A percentile compares a stretch with the other conserved stretches of the same genome.
Evolutionary conservation across 495 filamentous ascomycete species (phyloP).

Genomic region (Acidiella bohemica): DNA sequence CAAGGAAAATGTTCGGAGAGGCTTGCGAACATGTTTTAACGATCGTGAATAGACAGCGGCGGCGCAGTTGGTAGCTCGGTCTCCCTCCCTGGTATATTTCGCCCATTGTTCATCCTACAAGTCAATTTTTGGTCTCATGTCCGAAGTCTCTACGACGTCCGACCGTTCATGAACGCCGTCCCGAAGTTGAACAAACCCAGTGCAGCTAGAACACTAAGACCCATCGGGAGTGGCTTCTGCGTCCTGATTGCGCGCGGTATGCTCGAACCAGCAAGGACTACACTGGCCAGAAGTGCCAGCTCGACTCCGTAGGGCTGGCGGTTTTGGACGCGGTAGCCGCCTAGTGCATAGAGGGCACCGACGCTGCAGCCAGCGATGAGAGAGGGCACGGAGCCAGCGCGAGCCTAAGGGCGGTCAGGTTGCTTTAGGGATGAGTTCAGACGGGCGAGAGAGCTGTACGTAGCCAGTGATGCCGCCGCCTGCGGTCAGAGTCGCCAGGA

Average conservation of each 20-base stretch:
- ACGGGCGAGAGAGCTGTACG: too few relatives aligned
- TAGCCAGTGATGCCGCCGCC: conserved; percentile 79
- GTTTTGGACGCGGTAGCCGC: conserved; percentile 53
- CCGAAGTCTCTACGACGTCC: too few relatives aligned
- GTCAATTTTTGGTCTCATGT: too few relatives aligned
- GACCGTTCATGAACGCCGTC: too few relatives aligned
- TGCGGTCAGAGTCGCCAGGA: conserved; percentile 71
- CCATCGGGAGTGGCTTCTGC: conserved; percentile 60
- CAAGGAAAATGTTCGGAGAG: too few relatives aligned
- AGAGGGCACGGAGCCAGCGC: conserved; percentile 74
- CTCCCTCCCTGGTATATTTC: too few relatives aligned
- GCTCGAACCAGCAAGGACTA: conserved; percentile 65
- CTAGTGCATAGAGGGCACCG: conserved; percentile 56
- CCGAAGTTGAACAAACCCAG: conserved; percentile 50
- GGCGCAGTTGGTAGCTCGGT: too few relatives aligned
- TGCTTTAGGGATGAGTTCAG: too few relatives aligned
- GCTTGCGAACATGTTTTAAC: too few relatives aligned
- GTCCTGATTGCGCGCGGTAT: conserved; percentile 73
- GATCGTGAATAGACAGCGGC: too few relatives aligned
- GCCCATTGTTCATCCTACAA: too few relatives aligned
- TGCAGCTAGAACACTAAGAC: conserved; percentile 50
- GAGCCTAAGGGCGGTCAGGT: too few relatives aligned
- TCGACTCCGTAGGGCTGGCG: conserved; percentile 33
- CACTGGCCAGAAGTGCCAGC: conserved; percentile 49
- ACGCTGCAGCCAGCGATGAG: conserved; percentile 70